Evolutionary conservation across 441 rosid species (phyloP).

Genomic region (Populus hybrid): DNA sequence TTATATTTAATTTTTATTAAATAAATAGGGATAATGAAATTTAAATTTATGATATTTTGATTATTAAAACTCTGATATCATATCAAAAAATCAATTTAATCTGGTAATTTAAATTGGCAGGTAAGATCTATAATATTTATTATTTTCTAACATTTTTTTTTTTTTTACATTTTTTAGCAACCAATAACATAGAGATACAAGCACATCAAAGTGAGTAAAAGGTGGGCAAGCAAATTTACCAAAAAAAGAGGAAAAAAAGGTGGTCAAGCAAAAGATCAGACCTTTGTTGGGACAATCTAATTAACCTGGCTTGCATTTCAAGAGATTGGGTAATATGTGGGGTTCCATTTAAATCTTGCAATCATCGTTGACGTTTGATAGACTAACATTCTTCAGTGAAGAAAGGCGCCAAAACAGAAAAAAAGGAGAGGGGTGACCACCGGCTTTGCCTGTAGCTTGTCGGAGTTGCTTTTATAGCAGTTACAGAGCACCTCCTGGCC

Average conservation of each 20-base stretch:
- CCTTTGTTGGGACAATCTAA: slow-evolving; percentile 2
- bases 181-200: not conserved
- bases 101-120: accelerated
- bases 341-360: not conserved
- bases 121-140: too few relatives aligned
- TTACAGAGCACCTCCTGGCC: too few relatives aligned
- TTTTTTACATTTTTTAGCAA: not conserved
- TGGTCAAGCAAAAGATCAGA: not conserved
- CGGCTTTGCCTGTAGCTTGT: too few relatives aligned
- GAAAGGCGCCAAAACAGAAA: not conserved
- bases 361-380: not conserved
- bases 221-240: not conserved
- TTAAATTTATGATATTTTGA: too few relatives aligned
- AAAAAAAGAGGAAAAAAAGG: not conserved
- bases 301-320: not conserved
- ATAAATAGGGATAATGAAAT: too few relatives aligned
- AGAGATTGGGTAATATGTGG: slow-evolving; percentile 4
- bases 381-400: too few relatives aligned
- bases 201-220: not conserved
- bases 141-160: too few relatives aligned
- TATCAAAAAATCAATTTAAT: too few relatives aligned
- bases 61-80: too few relatives aligned
- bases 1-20: too few relatives aligned
- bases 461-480: too few relatives aligned
- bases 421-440: too few relatives aligned